Evolutionary conservation across 2,329 filamentous ascomycete genomes (phyloP).

Genomic region (Clonostachys solani): DNA sequence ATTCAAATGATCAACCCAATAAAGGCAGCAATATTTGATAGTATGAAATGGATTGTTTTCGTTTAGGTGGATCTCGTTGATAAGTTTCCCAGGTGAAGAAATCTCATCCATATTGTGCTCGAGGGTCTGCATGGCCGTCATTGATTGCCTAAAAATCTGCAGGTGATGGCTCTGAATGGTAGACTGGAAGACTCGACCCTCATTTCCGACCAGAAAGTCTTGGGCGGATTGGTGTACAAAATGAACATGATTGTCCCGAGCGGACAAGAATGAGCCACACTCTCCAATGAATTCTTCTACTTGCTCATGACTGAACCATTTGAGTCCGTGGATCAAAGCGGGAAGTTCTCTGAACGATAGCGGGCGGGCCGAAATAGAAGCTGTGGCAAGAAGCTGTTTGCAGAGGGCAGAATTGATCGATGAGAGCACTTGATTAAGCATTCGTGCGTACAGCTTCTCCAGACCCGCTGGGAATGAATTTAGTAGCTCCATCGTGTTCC

Average conservation of each 20-base stretch:
- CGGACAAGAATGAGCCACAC: constrained; percentile 33
- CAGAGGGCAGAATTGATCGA: constrained; percentile 9
- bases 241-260: constrained; percentile 17
- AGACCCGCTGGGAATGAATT: constrained; percentile 20
- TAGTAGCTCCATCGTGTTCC: constrained; percentile 9
- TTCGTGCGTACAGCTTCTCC: constrained; percentile 23
- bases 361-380: constrained; percentile 8
- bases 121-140: constrained; percentile 21
- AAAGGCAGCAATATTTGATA: constrained; percentile 7
- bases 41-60: constrained; percentile 8
- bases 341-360: no score
- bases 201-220: constrained; percentile 25
- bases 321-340: constrained; percentile 2
- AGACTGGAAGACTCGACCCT: neutral
- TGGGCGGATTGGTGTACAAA: constrained; percentile 39
- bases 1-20: constrained; percentile 11
- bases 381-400: constrained; percentile 21
- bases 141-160: constrained; percentile 20
- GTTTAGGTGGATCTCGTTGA: constrained; percentile 4
- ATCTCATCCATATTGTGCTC: constrained; percentile 27
- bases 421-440: constrained; percentile 24
- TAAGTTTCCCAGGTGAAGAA: constrained; percentile 1
- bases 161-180: constrained; percentile 15
- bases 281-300: constrained; percentile 18
- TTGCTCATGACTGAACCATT: constrained; percentile 5